Conservation (phyloP, 306 rosid species). For the Fragaria iinumae region DNA sequence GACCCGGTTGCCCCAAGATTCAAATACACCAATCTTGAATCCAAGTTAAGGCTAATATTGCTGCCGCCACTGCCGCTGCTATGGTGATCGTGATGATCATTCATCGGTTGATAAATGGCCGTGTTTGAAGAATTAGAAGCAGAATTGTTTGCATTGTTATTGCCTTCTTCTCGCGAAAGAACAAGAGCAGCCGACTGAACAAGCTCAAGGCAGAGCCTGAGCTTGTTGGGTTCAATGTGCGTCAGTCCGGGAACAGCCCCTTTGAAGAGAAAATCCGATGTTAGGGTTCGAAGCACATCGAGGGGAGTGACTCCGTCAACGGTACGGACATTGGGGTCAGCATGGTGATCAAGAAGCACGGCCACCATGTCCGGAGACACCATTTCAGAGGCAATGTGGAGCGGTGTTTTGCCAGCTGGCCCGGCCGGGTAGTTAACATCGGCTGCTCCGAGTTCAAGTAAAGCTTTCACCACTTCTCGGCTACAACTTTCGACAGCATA, state of each 20-base stretch:
- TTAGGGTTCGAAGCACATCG: conserved; percentile 94
- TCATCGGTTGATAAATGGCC: conserved; percentile 60
- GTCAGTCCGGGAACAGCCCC: conserved; percentile 96
- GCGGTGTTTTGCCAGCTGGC: conserved; percentile 76
- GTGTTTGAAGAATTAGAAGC: conserved; percentile 46
- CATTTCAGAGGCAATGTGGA: conserved; percentile 85
- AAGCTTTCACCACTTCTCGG: conserved; percentile 89
- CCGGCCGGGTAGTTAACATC: conserved; percentile 86
- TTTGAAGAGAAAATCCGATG: conserved; percentile 93
- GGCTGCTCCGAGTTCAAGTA: conserved; percentile 88
- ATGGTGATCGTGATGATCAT: conserved; percentile 41
- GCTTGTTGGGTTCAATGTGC: conserved; percentile 90
- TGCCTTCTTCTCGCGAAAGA: conserved; percentile 84
- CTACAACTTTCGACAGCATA: conserved; percentile 90
- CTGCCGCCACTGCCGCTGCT: conserved; percentile 39
- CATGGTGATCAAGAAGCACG: conserved; percentile 94
- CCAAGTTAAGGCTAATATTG: conserved; percentile 58
- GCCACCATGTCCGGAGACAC: conserved; percentile 99
- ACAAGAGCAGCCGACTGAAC: conserved; percentile 97
- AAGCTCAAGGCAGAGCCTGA: conserved; percentile 83
- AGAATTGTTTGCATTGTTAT: conserved; percentile 25
- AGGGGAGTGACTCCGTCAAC: conserved; percentile 76
- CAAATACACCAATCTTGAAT: conserved; percentile 84
- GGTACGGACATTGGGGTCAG: conserved; percentile 87
- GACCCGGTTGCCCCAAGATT: conserved; percentile 70